These are phyloP conservation scores for Galium porrigens DNA, from an alignment of 305 asterid species.

Conservation along the genomic window DNA sequence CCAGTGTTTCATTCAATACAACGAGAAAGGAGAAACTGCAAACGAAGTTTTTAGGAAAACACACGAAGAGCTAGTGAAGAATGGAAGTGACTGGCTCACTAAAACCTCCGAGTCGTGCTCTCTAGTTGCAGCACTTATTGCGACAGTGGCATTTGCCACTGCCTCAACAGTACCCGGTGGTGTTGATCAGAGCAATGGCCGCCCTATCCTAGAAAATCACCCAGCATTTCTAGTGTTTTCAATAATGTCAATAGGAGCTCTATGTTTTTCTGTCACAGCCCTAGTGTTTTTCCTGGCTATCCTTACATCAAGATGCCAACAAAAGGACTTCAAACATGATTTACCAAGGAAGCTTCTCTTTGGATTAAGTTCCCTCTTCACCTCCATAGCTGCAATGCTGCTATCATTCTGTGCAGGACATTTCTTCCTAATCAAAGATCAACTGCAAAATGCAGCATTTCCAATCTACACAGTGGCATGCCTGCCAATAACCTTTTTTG, in stretches of 20 bases:
- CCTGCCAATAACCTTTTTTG: constrained; percentile 25
- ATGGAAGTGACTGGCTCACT: constrained; percentile 33
- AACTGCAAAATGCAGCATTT: constrained; percentile 12
- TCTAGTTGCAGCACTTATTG: constrained; percentile 37
- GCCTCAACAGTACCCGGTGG: constrained; percentile 44
- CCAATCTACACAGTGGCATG: constrained; percentile 22
- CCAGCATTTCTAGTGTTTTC: constrained; percentile 28
- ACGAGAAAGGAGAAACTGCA: constrained; percentile 31
- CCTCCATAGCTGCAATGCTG: constrained; percentile 26
- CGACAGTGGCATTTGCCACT: constrained; percentile 48
- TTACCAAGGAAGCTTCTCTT: constrained; percentile 34
- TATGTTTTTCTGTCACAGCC: constrained; percentile 40
- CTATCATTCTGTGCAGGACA: constrained; percentile 29
- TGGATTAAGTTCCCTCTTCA: constrained; percentile 22
- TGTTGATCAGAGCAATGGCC: constrained; percentile 16
- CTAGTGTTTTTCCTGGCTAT: constrained; percentile 38
- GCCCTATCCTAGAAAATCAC: constrained; percentile 14
- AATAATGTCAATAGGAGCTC: constrained; percentile 25
- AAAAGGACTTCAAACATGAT: constrained; percentile 22
- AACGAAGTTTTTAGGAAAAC: constrained; percentile 21
- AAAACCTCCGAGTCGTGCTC: constrained; percentile 54
- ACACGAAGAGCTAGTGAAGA: constrained; percentile 21
- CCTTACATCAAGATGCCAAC: constrained; percentile 36
- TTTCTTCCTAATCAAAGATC: constrained; percentile 20
- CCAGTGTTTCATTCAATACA: constrained; percentile 19